Evolutionary conservation across 1,284 basidiomycete species (phyloP), one percentile per base, ranked within the genome.

Genomic region (Boletus semigastroideus): DNA sequence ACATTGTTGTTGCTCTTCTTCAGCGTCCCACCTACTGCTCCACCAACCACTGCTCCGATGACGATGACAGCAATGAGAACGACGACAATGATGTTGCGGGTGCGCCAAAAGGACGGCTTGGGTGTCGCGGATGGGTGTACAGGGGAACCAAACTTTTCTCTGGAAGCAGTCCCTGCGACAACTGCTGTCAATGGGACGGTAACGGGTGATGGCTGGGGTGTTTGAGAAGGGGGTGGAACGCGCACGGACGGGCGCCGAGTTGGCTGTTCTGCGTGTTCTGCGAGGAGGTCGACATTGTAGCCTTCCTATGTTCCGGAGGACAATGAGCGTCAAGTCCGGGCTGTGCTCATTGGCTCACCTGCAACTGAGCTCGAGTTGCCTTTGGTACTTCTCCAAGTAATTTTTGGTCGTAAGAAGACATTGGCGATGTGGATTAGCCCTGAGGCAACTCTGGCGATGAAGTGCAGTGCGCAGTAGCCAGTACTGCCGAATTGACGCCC

Each of bases 11-110:
- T 62, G 33, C 59, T 67, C 55, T 73, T 68, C 20, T 65, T 64
- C 11, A 59, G 64, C 8, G 78, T 75, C 11, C 77, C 82, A 17
- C 82, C 84, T 1, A 86, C 84, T 0, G 76, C 82, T 3, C 82
- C 85, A 2, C 83, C 84, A 8, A 87, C 75, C 14, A 79, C 72
- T 1, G 76, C 84, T 1, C 72, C 82, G 43, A 86, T 57, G 54
- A 83, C 60, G 39, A 77, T 56, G 47, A 80, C 44, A 3, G 63
- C 61, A 3, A 74, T 56, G 36, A 78, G 36, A 42, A 68, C 53
- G 13, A 78, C 56, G 34, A 68, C 59, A 38, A 82, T 67, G 36
- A 74, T 62, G 11, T 67, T 70, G 10, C 65, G 69, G 8, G 25
- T 69, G 28, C 65, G 62, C 66, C 67, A 67, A 54, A 67, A 67